Conservation (phyloP, 805 yeast genomes). For the Candida orba region DNA sequence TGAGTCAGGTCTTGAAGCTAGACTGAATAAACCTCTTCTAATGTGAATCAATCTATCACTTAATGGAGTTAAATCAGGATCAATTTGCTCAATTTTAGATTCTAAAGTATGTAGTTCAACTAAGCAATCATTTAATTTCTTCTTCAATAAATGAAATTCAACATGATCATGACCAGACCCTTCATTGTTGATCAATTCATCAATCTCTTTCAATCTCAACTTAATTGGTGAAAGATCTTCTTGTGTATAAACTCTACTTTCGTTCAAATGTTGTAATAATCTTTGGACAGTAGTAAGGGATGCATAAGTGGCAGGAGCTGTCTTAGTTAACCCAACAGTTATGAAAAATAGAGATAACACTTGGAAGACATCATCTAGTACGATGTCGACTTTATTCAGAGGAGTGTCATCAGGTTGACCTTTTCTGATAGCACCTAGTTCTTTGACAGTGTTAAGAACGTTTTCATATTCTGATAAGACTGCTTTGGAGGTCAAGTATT, state of each 20-base stretch:
- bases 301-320: slow-evolving; percentile 93
- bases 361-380: slow-evolving; percentile 87
- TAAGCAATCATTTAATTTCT: slow-evolving; percentile 59
- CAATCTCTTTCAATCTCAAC: slow-evolving; percentile 64
- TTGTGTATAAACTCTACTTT: slow-evolving; percentile 73
- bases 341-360: slow-evolving; percentile 77
- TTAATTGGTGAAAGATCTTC: slow-evolving; percentile 78
- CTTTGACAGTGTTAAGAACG: slow-evolving; percentile 48
- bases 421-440: slow-evolving; percentile 42
- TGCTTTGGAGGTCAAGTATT: slow-evolving; percentile 60
- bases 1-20: slow-evolving; percentile 35
- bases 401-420: slow-evolving; percentile 20
- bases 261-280: slow-evolving; percentile 73
- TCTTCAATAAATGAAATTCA: slow-evolving; percentile 53
- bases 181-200: slow-evolving; percentile 40
- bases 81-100: slow-evolving; percentile 45
- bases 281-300: slow-evolving; percentile 82
- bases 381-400: slow-evolving; percentile 51
- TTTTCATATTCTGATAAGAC: slow-evolving; percentile 52
- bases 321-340: slow-evolving; percentile 83
- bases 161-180: slow-evolving; percentile 28
- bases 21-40: slow-evolving; percentile 52
- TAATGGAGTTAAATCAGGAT: slow-evolving; percentile 37
- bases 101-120: slow-evolving; percentile 51
- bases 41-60: slow-evolving; percentile 53